Evolutionary conservation across 495 filamentous ascomycete genomes (phyloP), one percentile per base, ranked within the genome.

Genomic region (Podospora bellae-mahoneyi): DNA sequence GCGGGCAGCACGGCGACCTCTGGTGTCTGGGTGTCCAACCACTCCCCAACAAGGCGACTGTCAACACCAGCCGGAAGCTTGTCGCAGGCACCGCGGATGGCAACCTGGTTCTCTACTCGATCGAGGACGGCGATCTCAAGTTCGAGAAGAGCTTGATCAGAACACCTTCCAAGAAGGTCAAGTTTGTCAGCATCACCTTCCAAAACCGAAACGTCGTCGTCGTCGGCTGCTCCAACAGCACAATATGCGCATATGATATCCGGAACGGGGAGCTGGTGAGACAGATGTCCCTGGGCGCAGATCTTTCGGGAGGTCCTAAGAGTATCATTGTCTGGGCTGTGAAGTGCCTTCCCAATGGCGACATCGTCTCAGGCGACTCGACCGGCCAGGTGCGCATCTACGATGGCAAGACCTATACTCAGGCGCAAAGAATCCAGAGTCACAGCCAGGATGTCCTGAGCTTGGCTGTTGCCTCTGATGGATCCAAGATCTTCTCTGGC

Each of bases 11-110:
- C 76, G 94, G 94, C 54, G 95, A 96, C 72, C 94, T 98, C 67
- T 99, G 95, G 95, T 97, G 94, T 78, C 83, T 97, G 66, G 91
- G 89, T 68, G 92, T 89, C n/a, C 95, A 97, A 80, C 95, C 96
- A 13, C 73, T 75, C 5, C 48, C 72, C 13, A 66, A 48, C 26
- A 71, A 72, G 62, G 67, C 64, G 53, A 58, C 18, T 27, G 60
- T 63, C 19, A 62, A 67, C 39, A 56, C 64, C 16, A 55, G 64
- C 65, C 61, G 71, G 56, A 89, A 90, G 73, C 83, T 99, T 53
- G 91, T 93, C 16, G 91, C 90, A 54, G 95, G 95, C 4, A 97
- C 94, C 70, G 92, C 93, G 30, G 95, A 99, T 78, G 95, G 95
- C 44, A 90, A 91, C 39, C 84, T 98, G 64, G 90, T 93, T 4